Base-by-base conservation (phyloP, 306 rosid genomes). In the Trifolium subterraneum region DNA sequence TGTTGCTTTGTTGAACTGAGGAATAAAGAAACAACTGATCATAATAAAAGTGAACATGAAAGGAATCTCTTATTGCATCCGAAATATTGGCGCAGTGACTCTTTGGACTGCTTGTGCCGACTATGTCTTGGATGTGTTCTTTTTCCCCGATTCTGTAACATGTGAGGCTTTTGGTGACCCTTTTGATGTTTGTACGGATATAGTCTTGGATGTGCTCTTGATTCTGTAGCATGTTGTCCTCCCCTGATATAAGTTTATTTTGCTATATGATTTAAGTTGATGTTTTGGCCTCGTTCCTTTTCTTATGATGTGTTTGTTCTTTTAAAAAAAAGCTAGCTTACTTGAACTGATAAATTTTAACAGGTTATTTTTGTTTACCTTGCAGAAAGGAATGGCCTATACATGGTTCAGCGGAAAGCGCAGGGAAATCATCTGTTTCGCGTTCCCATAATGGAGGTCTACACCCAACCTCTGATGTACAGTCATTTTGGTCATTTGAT, bases 401-500 rank as follows among this genome's bases (percentile, higher is more conserved):
- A 60, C 90, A 78, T 70, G 86, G 90, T 14, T 75, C 83, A 31
- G 85, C 80, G 68, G 97, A 87, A 58, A 86, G 92, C 63, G 69
- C 79, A 33, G 85, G 86, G 54, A 82, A 83, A 85, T 35, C 88
- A 69, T 25, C 88, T 13, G 79, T 79, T 65, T 78, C 81, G 36
- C 85, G 83, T 84, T 88, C 90, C 22, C 89, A 80, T 51, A 77
- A 82, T 56, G 89, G 95, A 73, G 86, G 87, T 84, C 79, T 60
- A 56, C 88, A 82, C 51, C 88, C 93, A 27, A 44, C 80, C 78
- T 79, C 94, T 23, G 92, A 90, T 90, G 97, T 87, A 88, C 92
- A 95, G 89, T 88, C 98, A 38, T 89, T 79, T 78, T 92, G 98
- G 98, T 88, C 86, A 73, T 94, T 92, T 76, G 90, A 85, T 88